Evolutionary conservation across 1,139 yeast genomes (phyloP), one percentile per base, ranked within the genome.

Genomic region (Suhomyces bokatorum): DNA sequence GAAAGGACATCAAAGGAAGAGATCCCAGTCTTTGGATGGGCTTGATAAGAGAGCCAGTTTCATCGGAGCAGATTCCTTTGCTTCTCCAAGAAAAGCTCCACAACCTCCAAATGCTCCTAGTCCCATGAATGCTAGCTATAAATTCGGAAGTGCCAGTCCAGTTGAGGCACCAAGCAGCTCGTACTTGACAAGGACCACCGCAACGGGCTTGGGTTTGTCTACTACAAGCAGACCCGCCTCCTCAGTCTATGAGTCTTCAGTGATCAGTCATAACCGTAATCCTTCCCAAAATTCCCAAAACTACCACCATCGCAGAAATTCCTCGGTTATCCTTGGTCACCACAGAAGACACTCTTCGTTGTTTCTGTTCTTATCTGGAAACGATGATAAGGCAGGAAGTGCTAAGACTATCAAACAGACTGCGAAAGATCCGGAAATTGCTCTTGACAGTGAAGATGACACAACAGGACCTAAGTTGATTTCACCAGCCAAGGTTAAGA

Each of bases 71-170:
- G 52, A 51, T 32, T 46, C 57, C 3, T 81, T 82, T 56, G 60
- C 70, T 28, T 81, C 87, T 0, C 88, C 87, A 20, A 70, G 87
- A 60, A 79, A 70, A 54, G 85, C 87, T 0, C 87, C 87, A 1
- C 73, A 71, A 43, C 84, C 85, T 6, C 85, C 85, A 2, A 58
- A 69, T 5, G 70, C 68, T 39, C 72, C 76, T 36, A 74, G 66
- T 42, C 66, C 69, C 4, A 44, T 61, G 44, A 58, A 59, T 46
- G 52, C 53, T 11, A 44, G 38, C 29, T 66, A 50, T 48, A 58
- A 57, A 43, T 67, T 66, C 49, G 70, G 69, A 6, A 52, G 55
- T 4, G 64, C 55, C 11, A 53, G 55, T 9, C 50, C 60, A 13
- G 31, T 29, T 13, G 45, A 45, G 12, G 47, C 52, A 10, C 45